phyloP scores from a whole-genome alignment of 805 yeast species.

The Yamadazyma tumulicola region DNA sequence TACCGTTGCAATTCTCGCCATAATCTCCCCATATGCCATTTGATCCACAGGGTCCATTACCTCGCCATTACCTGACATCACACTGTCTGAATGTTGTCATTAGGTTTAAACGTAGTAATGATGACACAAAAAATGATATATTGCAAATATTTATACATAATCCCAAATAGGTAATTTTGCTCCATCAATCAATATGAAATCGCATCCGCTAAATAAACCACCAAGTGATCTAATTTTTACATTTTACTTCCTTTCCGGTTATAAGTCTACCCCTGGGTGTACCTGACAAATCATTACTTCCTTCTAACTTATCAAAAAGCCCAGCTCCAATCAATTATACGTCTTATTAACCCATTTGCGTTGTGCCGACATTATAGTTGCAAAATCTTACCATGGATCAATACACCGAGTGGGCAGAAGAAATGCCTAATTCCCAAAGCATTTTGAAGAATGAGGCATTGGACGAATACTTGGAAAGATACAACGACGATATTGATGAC shows the following conservation, averaged over 20 bases:
- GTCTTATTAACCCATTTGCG: background rate
- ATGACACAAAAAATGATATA: background rate
- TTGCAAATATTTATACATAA: conserved; percentile 6
- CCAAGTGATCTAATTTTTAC: background rate
- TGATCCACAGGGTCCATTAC: too few species aligned
- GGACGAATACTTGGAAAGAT: conserved; percentile 40
- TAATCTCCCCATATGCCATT: too few species aligned
- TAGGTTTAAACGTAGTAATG: conserved; percentile 4
- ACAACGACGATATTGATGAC: conserved; percentile 51
- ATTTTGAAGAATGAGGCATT: conserved; percentile 56
- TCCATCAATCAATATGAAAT: background rate
- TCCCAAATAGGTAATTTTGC: conserved; percentile 5
- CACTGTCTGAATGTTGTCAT: conserved; percentile 3
- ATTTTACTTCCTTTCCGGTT: background rate
- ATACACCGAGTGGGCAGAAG: conserved; percentile 27
- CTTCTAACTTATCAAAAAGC: background rate
- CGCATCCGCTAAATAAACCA: background rate
- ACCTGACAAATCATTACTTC: background rate
- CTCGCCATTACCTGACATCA: too few species aligned
- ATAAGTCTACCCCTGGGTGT: background rate
- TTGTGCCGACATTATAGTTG: background rate
- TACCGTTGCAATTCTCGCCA: too few species aligned
- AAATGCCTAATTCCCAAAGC: conserved; percentile 28
- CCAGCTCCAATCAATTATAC: background rate
- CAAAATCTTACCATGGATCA: conserved; percentile 18